Evolutionary conservation across 2,329 filamentous ascomycete genomes (phyloP).

Genomic region (Coleophoma cylindrospora): DNA sequence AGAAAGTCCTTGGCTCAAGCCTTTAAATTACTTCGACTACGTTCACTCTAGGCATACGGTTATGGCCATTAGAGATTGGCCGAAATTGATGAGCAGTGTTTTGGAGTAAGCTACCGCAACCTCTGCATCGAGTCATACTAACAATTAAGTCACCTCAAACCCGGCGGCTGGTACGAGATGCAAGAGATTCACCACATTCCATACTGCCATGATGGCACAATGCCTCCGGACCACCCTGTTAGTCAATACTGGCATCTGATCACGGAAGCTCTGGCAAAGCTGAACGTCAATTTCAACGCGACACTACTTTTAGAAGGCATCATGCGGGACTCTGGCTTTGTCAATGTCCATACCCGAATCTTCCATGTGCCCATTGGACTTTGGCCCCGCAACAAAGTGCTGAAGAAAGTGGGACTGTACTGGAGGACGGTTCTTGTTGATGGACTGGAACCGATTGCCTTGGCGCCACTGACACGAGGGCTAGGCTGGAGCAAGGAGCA

Average conservation of each 20-base stretch:
- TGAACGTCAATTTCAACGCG: conserved; percentile 43
- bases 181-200: conserved; percentile 49
- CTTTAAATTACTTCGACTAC: conserved; percentile 51
- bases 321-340: conserved; percentile 46
- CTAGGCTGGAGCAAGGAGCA: conserved; percentile 42
- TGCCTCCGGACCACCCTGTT: conserved; percentile 35
- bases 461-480: conserved; percentile 46
- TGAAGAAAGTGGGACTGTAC: conserved; percentile 47
- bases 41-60: conserved; percentile 54
- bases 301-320: conserved; percentile 35
- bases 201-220: conserved; percentile 33
- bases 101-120: conserved; percentile 34
- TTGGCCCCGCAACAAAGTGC: conserved; percentile 41
- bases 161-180: conserved; percentile 50
- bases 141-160: conserved; percentile 39
- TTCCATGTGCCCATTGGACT: conserved; percentile 48
- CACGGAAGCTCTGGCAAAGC: conserved; percentile 34
- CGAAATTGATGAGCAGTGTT: conserved; percentile 38
- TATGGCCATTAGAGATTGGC: conserved; percentile 52
- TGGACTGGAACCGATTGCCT: conserved; percentile 44
- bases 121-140: neutral
- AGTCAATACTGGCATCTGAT: conserved; percentile 42
- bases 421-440: conserved; percentile 46
- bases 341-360: conserved; percentile 43
- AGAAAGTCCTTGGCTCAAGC: conserved; percentile 47